phyloP scores from a whole-genome alignment of 257 asterid species.

The Nemophila menziesii region DNA sequence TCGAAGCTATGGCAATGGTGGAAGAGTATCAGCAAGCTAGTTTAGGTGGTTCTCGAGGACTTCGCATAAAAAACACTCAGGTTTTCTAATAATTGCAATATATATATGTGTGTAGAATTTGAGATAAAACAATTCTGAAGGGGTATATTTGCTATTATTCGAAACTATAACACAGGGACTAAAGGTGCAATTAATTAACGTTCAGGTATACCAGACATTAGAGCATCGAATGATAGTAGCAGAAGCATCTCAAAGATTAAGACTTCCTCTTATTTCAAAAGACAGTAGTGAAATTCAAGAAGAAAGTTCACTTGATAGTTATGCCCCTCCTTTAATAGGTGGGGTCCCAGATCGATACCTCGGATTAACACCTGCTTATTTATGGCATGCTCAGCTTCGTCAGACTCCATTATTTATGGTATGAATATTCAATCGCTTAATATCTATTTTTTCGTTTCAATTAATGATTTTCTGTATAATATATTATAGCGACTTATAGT shows the following conservation, averaged over 20 bases:
- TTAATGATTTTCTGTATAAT: no score
- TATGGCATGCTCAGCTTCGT: conserved; percentile 82
- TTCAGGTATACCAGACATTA: conserved; percentile 28
- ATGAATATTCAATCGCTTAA: conserved; percentile 13
- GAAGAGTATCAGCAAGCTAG: conserved; percentile 85
- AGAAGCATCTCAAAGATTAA: conserved; percentile 90
- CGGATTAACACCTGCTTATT: conserved; percentile 79
- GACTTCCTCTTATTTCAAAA: conserved; percentile 92
- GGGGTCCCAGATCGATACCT: conserved; percentile 93
- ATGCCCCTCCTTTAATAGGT: conserved; percentile 82
- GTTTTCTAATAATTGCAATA: no score
- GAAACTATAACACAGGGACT: no score
- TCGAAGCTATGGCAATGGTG: conserved; percentile 82
- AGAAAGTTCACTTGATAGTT: conserved; percentile 86
- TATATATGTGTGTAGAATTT: no score
- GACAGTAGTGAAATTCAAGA: conserved; percentile 88
- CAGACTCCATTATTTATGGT: conserved; percentile 62
- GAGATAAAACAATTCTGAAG: no score
- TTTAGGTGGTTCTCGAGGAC: conserved; percentile 69
- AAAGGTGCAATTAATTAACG: background rate
- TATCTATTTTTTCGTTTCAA: no score
- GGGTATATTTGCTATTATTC: background rate
- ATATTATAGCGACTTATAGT: no score
- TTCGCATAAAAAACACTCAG: conserved; percentile 63
- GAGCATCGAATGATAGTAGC: conserved; percentile 30